phyloP scores from a whole-genome alignment of 2,329 filamentous ascomycete species.

The Aspergillus sp. region DNA sequence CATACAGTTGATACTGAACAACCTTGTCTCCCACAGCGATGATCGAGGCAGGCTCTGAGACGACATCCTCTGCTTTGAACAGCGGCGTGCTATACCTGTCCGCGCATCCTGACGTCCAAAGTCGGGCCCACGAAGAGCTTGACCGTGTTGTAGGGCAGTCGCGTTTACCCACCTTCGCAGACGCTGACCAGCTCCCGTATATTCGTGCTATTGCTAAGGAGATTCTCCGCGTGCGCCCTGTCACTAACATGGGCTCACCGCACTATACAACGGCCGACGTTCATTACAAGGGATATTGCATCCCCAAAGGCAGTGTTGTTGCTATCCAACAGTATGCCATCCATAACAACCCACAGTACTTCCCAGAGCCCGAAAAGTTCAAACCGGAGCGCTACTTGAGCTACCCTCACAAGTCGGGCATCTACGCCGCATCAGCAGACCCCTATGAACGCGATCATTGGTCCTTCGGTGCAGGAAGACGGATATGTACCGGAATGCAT shows the following conservation, averaged over 20 bases:
- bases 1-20: no score
- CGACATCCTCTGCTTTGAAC: constrained; percentile 45
- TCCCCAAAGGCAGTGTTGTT: constrained; percentile 46
- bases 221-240: constrained; percentile 36
- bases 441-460: constrained; percentile 48
- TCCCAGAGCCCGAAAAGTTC: constrained; percentile 35
- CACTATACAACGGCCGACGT: constrained; percentile 48
- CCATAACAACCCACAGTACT: constrained; percentile 38
- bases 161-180: constrained; percentile 28
- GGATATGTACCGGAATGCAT: constrained; percentile 56
- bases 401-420: no score
- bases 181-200: constrained; percentile 28
- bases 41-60: constrained; percentile 47
- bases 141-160: constrained; percentile 25
- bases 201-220: constrained; percentile 30
- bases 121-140: constrained; percentile 35
- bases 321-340: constrained; percentile 43
- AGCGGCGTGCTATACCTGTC: constrained; percentile 47
- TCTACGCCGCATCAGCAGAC: constrained; percentile 31
- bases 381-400: constrained; percentile 38
- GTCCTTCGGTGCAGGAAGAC: constrained; percentile 52
- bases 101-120: constrained; percentile 41
- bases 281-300: constrained; percentile 44
- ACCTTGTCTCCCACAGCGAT: no score
- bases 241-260: no score